Evolutionary conservation across 1,284 basidiomycete species (phyloP), one percentile per base, ranked within the genome.

Genomic region (Irpex sp.): DNA sequence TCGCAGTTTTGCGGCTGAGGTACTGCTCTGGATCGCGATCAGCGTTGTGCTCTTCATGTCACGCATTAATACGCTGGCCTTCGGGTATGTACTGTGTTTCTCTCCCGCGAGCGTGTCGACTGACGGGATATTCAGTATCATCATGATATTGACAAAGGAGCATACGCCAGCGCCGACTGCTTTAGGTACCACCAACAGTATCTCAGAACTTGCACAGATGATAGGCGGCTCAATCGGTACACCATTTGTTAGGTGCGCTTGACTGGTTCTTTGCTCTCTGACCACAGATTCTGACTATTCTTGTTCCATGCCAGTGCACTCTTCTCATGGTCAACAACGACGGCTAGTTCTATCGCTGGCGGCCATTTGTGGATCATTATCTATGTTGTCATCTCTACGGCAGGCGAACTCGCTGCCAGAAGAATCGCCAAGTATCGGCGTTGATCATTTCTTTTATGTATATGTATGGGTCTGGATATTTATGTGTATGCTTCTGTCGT

Each of bases 161-260:
- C 75, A 81, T 57, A 74, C 80, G 0, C 86, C 85, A 0, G 78
- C 73, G 8, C 73, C 80, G 4, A 74, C 76, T 14, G 78, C 80
- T 18, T 74, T 89, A 14, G 86, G 85, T 0, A 78, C 81, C 56
- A 80, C 81, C 2, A 88, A 87, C 65, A 87, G 86, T 4, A 71
- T 88, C n/a, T 79, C 85, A 0, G 85, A 87, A 67, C 78, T 85
- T 57, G 72, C 78, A 7, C 83, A 86, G 77, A 82, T 82, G 60
- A 68, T 80, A 4, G 78, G 84, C 14, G 78, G 82, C 42, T 78
- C 84, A 1, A 66, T 86, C 52, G 77, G 80, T 10, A 85, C 87
- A 0, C 81, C 84, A 45, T 73, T 86, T 57, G 79, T 71, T 57
- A 69, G 69, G 70, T 73, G 47, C 57, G 66, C 56, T 21, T 36